Evolutionary conservation across 331 rosid species (phyloP).

Genomic region (Ulmus americana): DNA sequence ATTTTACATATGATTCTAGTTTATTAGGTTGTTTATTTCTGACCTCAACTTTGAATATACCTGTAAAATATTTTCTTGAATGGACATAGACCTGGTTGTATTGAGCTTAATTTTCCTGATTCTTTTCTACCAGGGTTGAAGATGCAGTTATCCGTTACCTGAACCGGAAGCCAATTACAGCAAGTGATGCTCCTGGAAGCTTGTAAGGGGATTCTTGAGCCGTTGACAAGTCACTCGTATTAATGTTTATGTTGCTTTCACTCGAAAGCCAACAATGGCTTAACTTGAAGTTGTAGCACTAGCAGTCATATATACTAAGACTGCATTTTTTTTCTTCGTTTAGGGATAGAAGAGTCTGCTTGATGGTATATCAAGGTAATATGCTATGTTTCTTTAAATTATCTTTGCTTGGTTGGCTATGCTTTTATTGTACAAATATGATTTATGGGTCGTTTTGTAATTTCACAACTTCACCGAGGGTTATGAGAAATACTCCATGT

Average conservation of each 20-base stretch:
- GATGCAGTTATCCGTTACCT: conserved; percentile 95
- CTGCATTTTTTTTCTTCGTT: conserved; percentile 1
- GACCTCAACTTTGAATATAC: background rate
- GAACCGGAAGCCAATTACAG: conserved; percentile 80
- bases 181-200: conserved; percentile 85
- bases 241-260: background rate
- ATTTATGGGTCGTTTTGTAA: no score
- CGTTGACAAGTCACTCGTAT: conserved; percentile 4
- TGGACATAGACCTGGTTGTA: background rate
- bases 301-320: background rate
- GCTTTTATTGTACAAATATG: conserved; percentile 22
- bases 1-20: no score
- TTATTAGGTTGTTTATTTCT: background rate
- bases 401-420: conserved; percentile 19
- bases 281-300: background rate
- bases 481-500: no score
- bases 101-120: conserved; percentile 7
- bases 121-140: conserved; percentile 74
- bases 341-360: background rate
- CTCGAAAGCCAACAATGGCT: background rate
- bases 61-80: background rate
- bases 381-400: conserved; percentile 19
- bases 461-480: no score
- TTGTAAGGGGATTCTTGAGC: conserved; percentile 36
- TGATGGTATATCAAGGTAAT: background rate